A percentile compares a stretch with the other conserved stretches of the same genome.
phyloP scores from a whole-genome alignment of 495 filamentous ascomycete species.

The Aspergillus mulundensis region DNA sequence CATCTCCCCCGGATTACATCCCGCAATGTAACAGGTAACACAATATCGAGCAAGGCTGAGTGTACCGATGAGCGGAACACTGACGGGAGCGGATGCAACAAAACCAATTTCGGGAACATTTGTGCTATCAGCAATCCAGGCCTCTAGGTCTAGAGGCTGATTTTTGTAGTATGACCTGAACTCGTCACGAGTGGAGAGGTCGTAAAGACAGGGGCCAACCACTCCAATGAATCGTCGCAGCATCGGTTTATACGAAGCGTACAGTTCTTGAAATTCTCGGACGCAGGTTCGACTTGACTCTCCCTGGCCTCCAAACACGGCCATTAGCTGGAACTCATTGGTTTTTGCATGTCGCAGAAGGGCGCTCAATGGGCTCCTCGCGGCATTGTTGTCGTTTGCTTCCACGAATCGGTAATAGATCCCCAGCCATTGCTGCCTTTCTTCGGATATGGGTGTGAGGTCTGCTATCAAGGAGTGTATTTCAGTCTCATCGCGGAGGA shows the following conservation, averaged over 20 bases:
- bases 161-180: conserved; percentile 9
- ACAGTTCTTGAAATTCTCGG: conserved; percentile 19
- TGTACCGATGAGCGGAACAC: conserved; percentile 30
- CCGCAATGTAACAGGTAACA: conserved; percentile 24
- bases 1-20: conserved; percentile 23
- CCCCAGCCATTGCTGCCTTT: conserved; percentile 12
- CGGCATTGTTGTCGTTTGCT: not conserved
- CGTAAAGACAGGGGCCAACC: conserved; percentile 14
- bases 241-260: conserved; percentile 19
- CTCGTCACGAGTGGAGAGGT: conserved; percentile 12
- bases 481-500: conserved; percentile 15
- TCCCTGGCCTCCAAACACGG: conserved; percentile 26
- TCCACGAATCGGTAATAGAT: conserved; percentile 19
- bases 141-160: conserved; percentile 14
- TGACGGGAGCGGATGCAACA: conserved; percentile 28
- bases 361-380: conserved; percentile 2
- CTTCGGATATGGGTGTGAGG: not conserved
- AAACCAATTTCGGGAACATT: conserved; percentile 15
- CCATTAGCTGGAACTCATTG: conserved; percentile 17
- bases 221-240: conserved; percentile 11
- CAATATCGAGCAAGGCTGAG: conserved; percentile 27
- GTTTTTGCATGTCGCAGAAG: conserved; percentile 16
- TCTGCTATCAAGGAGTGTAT: conserved; percentile 20
- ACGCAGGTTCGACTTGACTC: conserved; percentile 21
- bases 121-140: conserved; percentile 20